These are phyloP conservation scores for Thelonectria discophora DNA, from an alignment of 2,329 filamentous ascomycete species.

Conservation along the genomic window DNA sequence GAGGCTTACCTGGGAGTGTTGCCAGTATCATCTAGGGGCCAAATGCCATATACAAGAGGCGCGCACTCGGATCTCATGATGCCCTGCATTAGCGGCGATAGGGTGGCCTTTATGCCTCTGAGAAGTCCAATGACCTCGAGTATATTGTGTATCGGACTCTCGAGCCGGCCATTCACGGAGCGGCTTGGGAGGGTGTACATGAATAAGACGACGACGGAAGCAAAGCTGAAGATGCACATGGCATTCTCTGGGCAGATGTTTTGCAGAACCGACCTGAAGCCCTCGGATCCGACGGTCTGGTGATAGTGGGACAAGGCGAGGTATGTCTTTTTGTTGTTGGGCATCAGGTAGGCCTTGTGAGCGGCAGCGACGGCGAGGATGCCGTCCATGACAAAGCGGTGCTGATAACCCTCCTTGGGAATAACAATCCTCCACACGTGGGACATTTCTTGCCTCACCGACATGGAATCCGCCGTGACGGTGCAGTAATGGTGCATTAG, in stretches of 20 bases:
- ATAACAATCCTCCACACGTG: slow-evolving; percentile 42
- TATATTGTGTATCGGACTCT: slow-evolving; percentile 34
- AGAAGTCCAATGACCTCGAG: slow-evolving; percentile 35
- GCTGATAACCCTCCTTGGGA: slow-evolving; percentile 41
- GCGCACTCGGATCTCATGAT: slow-evolving; percentile 39
- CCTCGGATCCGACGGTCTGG: slow-evolving; percentile 43
- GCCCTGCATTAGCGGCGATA: slow-evolving; percentile 28
- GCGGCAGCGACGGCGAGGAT: slow-evolving; percentile 43
- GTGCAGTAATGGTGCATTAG: slow-evolving; percentile 46
- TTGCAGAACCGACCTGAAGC: slow-evolving; percentile 38
- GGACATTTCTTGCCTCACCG: slow-evolving; percentile 34
- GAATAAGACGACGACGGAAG: slow-evolving; percentile 49
- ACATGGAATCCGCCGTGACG: slow-evolving; percentile 37
- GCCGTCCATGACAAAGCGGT: slow-evolving; percentile 44
- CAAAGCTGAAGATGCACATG: slow-evolving; percentile 52
- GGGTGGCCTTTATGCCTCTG: slow-evolving; percentile 34
- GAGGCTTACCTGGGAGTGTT: slow-evolving; percentile 1
- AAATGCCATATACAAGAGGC: slow-evolving; percentile 36
- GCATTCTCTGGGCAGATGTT: slow-evolving; percentile 32
- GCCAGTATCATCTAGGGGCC: slow-evolving; percentile 20
- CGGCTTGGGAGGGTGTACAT: slow-evolving; percentile 39
- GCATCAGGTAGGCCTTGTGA: slow-evolving; percentile 45
- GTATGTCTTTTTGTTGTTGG: slow-evolving; percentile 37
- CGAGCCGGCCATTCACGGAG: slow-evolving; percentile 26
- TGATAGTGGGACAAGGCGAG: slow-evolving; percentile 43